Base-by-base conservation (phyloP, 768 basidiomycete species). In the Russula virescens region DNA sequence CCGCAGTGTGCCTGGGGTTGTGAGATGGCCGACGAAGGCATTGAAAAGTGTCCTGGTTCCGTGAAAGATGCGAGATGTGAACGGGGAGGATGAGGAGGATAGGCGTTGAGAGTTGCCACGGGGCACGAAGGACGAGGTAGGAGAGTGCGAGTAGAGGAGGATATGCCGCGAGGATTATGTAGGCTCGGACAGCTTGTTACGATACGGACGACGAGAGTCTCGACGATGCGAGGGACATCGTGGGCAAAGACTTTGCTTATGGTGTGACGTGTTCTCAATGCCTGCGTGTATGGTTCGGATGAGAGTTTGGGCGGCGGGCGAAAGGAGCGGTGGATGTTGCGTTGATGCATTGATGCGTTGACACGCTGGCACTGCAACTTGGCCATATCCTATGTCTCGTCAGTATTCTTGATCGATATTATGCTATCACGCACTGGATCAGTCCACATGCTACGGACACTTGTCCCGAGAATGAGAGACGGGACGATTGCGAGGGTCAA, bases 1-100 rank as follows among this genome's bases (percentile, higher is more conserved):
- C 76, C 64, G 25, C 68, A 71, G 55, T 2, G 69, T 71, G 19
- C 84, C 83, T 3, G 87, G 86, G 5, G 87, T 71, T 42, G 82
- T 80, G 38, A 88, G 77, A 58, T 82, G 79, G 13, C 80, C 75
- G 60, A 86, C 78, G 62, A 89, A 78, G 40, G 76, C 79, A 50
- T 81, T 75, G 51, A 89, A 67, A 38, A 87, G 61, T n/a, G 78
- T 79, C 60, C 79, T 81, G 18, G 87, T 80, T 46, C 81, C 77
- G 19, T 76, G 75, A 60, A 87, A 73, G 49, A 87, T 66, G 58
- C 75, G 78, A 66, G 77, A 70, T 42, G 76, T 65, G 2, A 74
- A 72, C 13, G 71, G 66, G 8, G 31, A 31, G 31, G 31, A 31
- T 31, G 31, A 31, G 31, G 31, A 31, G 31, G 31, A 71, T 34